Evolutionary conservation across 768 basidiomycete species (phyloP).

Genomic region (Kwoniella sp.): DNA sequence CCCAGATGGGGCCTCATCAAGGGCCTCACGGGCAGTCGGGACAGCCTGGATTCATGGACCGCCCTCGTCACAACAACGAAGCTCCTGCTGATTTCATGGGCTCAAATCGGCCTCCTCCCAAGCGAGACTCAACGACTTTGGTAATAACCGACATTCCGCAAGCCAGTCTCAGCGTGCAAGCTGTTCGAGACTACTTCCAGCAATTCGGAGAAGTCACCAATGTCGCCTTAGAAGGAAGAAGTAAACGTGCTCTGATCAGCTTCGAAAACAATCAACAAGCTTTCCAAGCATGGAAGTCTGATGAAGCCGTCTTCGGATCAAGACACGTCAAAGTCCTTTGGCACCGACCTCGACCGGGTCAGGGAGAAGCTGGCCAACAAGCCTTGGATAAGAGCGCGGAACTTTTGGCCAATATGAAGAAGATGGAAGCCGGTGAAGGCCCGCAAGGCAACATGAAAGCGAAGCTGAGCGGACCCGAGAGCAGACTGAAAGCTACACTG

Average conservation of each 20-base stretch:
- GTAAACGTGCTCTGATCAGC: constrained; percentile 80
- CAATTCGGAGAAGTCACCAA: constrained; percentile 90
- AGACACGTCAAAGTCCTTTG: constrained; percentile 95
- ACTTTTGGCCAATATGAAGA: constrained; percentile 67
- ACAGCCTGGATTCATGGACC: not conserved
- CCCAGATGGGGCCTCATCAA: constrained; percentile 4
- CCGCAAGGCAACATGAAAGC: constrained; percentile 39
- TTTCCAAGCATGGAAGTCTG: constrained; percentile 83
- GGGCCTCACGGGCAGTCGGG: constrained; percentile 6
- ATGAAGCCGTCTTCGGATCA: constrained; percentile 92
- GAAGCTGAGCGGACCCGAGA: constrained; percentile 56
- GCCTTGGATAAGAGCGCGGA: constrained; percentile 81
- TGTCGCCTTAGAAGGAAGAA: constrained; percentile 77
- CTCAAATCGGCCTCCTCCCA: constrained; percentile 46
- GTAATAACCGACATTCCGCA: constrained; percentile 94
- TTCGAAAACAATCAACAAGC: constrained; percentile 83
- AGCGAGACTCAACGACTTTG: constrained; percentile 57
- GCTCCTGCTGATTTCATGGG: constrained; percentile 61
- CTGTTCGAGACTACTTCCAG: constrained; percentile 86
- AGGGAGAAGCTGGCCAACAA: constrained; percentile 75
- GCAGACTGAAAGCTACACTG: constrained; percentile 52
- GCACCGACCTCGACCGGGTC: constrained; percentile 90
- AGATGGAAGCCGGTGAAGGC: constrained; percentile 35
- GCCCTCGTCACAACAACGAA: constrained; percentile 60
- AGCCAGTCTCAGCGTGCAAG: constrained; percentile 73